Evolutionary conservation across 352 stramenopile species (phyloP).

Genomic region (Globisporangium uncinulatum): DNA sequence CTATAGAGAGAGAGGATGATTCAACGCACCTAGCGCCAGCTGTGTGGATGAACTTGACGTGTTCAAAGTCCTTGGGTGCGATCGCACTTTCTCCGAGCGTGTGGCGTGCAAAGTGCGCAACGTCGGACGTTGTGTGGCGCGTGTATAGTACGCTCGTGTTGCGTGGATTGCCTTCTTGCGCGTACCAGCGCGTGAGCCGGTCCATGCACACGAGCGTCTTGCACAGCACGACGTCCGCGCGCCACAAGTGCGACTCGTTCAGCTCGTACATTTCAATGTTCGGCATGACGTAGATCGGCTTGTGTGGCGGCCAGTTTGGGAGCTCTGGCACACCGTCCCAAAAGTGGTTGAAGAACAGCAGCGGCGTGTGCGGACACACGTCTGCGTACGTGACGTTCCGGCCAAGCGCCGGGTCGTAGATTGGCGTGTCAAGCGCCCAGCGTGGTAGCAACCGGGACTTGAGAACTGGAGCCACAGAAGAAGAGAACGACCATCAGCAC

Average conservation of each 20-base stretch:
- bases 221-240: slow-evolving; percentile 45
- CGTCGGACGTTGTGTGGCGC: slow-evolving; percentile 46
- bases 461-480: slow-evolving; percentile 17
- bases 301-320: slow-evolving; percentile 25
- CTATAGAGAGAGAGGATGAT: no score
- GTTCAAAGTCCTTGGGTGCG: slow-evolving; percentile 30
- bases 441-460: slow-evolving; percentile 33
- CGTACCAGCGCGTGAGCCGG: slow-evolving; percentile 29
- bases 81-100: slow-evolving; percentile 15
- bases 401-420: slow-evolving; percentile 20
- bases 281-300: slow-evolving; percentile 42
- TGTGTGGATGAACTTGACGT: slow-evolving; percentile 37
- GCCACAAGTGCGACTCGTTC: slow-evolving; percentile 30
- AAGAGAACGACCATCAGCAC: no score
- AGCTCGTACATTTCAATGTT: slow-evolving; percentile 65
- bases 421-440: slow-evolving; percentile 35
- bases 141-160: slow-evolving; percentile 36
- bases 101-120: slow-evolving; percentile 20
- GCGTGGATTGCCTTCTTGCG: slow-evolving; percentile 44
- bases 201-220: slow-evolving; percentile 26
- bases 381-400: slow-evolving; percentile 40
- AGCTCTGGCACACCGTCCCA: slow-evolving; percentile 26
- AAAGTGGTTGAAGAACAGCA: slow-evolving; percentile 60
- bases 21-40: slow-evolving; percentile 13
- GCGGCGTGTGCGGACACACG: slow-evolving; percentile 36